phyloP scores from a whole-genome alignment of 345 rosid species.

The Microcos paniculata region DNA sequence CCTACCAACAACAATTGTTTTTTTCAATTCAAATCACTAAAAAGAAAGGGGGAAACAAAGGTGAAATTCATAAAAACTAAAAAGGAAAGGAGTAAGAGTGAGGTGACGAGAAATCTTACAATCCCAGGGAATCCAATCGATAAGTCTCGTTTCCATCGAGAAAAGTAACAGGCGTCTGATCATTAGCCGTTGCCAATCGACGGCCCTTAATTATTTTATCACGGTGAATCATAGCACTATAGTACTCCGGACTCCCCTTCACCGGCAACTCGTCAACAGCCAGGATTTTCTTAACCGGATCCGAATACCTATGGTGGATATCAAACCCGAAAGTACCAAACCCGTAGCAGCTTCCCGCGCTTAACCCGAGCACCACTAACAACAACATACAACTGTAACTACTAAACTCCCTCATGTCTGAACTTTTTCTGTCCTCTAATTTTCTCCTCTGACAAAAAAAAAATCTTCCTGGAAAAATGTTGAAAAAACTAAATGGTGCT shows the following conservation, averaged over 20 bases:
- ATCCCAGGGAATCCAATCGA: slow-evolving; percentile 55
- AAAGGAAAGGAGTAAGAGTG: not conserved
- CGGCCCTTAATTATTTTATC: slow-evolving; percentile 76
- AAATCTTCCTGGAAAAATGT: not conserved
- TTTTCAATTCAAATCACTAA: not conserved
- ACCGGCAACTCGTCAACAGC: slow-evolving; percentile 61
- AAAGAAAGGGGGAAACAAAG: not conserved
- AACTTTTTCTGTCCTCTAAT: not conserved
- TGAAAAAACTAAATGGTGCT: not conserved
- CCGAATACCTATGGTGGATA: slow-evolving; percentile 82
- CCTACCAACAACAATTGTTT: not conserved
- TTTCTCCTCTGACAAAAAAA: not conserved
- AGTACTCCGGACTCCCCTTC: slow-evolving; percentile 63
- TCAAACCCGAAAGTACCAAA: slow-evolving; percentile 68
- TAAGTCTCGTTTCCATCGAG: slow-evolving; percentile 64
- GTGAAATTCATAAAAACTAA: not conserved
- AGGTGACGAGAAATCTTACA: slow-evolving; percentile 41
- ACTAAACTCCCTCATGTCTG: slow-evolving; percentile 15
- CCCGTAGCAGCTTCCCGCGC: slow-evolving; percentile 30
- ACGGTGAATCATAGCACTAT: slow-evolving; percentile 64
- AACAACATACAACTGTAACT: not conserved
- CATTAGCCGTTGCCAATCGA: slow-evolving; percentile 40
- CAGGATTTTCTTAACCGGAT: slow-evolving; percentile 62
- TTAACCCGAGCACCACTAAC: slow-evolving; percentile 12
- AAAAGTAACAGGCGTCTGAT: slow-evolving; percentile 65